Base-by-base conservation (phyloP, 2,329 filamentous ascomycete species). In the Ophiostoma perfectum region DNA sequence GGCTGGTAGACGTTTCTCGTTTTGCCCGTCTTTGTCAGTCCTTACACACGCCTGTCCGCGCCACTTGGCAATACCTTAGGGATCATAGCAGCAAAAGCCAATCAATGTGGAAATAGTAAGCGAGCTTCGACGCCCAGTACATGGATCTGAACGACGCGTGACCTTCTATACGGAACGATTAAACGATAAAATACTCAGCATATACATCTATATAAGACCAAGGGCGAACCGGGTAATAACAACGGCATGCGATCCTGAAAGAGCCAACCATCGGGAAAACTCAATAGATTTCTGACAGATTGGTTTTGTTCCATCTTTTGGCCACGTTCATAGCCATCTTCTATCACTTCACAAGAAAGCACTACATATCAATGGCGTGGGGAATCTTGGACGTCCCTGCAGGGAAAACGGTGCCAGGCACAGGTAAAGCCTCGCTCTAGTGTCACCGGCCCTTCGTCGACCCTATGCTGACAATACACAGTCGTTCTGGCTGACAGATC, bases 371-470 rank as follows among this genome's bases (percentile, higher is more conserved):
- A 82, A 82, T 83, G 82, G 77, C 78, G 71, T 83, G 81, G 74
- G 81, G 81, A 69, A 82, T 83, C 52, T 74, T 82, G 9, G 81
- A 83, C 65, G 78, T 79, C 68, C 77, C 77, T 68, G 75, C 78
- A 70, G 77, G 80, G 77, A 80, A 79, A 71, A 73, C 78, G 70
- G 81, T 83, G 67, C 82, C 81, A 68, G 81, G 82, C 68, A 84
- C 81, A 71, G 80, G 80, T 81, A 77, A 66, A 75, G 7, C 49
- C 27, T 12, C 14, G 4, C 7, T 16, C 27, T n/a, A n/a, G 3
- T 36, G 18, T 0, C 14, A 14, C 49, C 16, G 42, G 27, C 38
- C 27, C 11, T 14, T 9, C 16, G 4, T 41, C 58, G 16, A 18
- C 38, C 14, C 16, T 6, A n/a, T 41, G 58, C 58, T 36, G 1